Percentiles rank a stretch among this genome's conserved stretches.
phyloP scores from a whole-genome alignment of 2,329 filamentous ascomycete species.

The Talaromyces marneffei region DNA sequence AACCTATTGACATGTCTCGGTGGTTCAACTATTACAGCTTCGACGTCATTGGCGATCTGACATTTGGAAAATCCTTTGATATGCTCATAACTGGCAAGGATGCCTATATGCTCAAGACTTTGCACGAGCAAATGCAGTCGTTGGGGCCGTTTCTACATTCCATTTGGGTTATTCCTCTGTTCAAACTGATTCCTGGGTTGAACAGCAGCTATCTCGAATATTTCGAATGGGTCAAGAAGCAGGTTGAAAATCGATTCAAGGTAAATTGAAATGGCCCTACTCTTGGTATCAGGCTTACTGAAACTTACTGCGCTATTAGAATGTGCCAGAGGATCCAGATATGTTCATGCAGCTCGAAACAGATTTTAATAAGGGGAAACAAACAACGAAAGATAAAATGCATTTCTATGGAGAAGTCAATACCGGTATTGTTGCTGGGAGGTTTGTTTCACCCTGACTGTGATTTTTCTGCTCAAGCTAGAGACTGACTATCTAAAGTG shows the following conservation, averaged over 20 bases:
- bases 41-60: conserved; percentile 34
- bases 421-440: conserved; percentile 24
- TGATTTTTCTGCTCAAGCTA: not conserved
- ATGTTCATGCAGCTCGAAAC: conserved; percentile 14
- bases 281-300: not conserved
- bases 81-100: conserved; percentile 25
- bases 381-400: conserved; percentile 10
- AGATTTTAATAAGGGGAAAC: not conserved
- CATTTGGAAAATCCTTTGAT: conserved; percentile 33
- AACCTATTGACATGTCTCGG: conserved; percentile 16
- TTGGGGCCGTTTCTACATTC: conserved; percentile 19
- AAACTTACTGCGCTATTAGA: conserved; percentile 1
- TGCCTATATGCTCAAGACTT: conserved; percentile 18
- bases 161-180: conserved; percentile 22
- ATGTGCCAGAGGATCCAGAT: conserved; percentile 17
- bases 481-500: conserved; percentile 19
- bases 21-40: conserved; percentile 24
- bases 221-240: conserved; percentile 8
- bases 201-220: conserved; percentile 16
- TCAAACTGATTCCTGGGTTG: conserved; percentile 18
- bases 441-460: conserved; percentile 10
- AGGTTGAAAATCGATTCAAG: conserved; percentile 11
- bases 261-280: not conserved
- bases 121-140: conserved; percentile 18
- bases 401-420: conserved; percentile 19